Base-by-base conservation (phyloP, 352 stramenopile genomes). In the Pythium sukuiense region DNA sequence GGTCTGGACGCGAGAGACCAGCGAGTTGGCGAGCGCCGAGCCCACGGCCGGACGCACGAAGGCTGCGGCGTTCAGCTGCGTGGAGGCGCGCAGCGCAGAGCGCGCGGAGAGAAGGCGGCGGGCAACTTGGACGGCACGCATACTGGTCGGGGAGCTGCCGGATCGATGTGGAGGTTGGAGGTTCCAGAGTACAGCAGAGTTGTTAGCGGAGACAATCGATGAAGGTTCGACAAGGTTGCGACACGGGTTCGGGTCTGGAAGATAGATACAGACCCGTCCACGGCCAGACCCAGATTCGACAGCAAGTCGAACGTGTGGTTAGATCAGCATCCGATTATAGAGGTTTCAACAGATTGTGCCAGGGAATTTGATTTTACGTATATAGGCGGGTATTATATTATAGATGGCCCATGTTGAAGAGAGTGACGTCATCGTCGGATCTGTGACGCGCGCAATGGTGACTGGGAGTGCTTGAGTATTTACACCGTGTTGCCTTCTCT, bases 41-140 rank as follows among this genome's bases (percentile, higher is more conserved):
- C 12, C 65, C 43, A 63, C 41, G 43, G 58, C 58, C 20, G 65
- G 65, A 59, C 58, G 65, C 50, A 53, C 59, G n/a, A 66, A 66
- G 1, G 60, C 60, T 14, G 53, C 60, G 16, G 60, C 52, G 27
- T 50, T 50, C 16, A 55, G 39, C 29, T 50, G 41, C 30, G 45
- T 37, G 29, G 57, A 49, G 18, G 14, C 20, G 43, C 57, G 57
- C 27, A 63, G 57, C 57, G 63, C 33, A 24, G 46, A 52, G 63
- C 55, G 55, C 39, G 55, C 41, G 55, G 39, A 29, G 24, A 50
- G 12, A 13, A 63, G 18, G 48, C 63, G 63, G 63, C 63, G 63
- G 26, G 48, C 55, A 48, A 69, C 27, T 52, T 69, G 63, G 20
- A 69, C 37, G 14, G 54, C 63, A 11, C 63, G 63, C 63, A 69